Conservation (phyloP, 371 early-diverging fungal species). For the Hamiltosporidium tvaerminnensis region DNA sequence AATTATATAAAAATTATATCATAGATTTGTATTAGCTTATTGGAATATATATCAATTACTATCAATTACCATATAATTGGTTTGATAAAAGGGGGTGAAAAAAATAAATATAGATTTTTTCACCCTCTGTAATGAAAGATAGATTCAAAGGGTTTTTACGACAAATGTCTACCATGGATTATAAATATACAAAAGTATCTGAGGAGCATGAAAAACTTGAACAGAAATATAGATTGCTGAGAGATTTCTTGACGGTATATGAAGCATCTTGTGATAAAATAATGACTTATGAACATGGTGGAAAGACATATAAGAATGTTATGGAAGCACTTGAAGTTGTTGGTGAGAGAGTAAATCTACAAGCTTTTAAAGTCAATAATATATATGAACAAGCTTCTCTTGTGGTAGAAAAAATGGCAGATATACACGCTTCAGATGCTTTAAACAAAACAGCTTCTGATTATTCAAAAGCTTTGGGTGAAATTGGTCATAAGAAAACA, state of each 20-base stretch:
- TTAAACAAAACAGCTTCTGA: slow-evolving; percentile 12
- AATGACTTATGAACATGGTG: slow-evolving; percentile 38
- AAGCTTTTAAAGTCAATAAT: slow-evolving; percentile 30
- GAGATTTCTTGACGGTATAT: slow-evolving; percentile 21
- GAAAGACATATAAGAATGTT: slow-evolving; percentile 25
- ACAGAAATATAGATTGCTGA: slow-evolving; percentile 28
- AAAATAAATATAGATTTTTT: too few species aligned
- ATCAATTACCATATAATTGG: too few species aligned
- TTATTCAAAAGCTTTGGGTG: slow-evolving; percentile 27
- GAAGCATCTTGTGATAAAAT: slow-evolving; percentile 19
- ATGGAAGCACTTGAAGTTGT: slow-evolving; percentile 30
- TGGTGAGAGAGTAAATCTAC: slow-evolving; percentile 13
- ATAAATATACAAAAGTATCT: slow-evolving; percentile 32
- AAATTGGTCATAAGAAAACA: slow-evolving; percentile 26
- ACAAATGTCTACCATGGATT: slow-evolving; percentile 40
- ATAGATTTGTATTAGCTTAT: too few species aligned
- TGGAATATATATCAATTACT: too few species aligned
- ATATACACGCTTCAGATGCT: slow-evolving; percentile 2
- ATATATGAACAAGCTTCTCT: slow-evolving; percentile 29
- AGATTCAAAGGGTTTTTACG: slow-evolving; percentile 15
- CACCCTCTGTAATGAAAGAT: not conserved
- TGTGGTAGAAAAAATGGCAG: slow-evolving; percentile 6
- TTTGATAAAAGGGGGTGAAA: too few species aligned
- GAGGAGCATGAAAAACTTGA: slow-evolving; percentile 38
- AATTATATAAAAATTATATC: too few species aligned